Conservation (phyloP, 164 flowering plant species). For the Buxus sempervirens region DNA sequence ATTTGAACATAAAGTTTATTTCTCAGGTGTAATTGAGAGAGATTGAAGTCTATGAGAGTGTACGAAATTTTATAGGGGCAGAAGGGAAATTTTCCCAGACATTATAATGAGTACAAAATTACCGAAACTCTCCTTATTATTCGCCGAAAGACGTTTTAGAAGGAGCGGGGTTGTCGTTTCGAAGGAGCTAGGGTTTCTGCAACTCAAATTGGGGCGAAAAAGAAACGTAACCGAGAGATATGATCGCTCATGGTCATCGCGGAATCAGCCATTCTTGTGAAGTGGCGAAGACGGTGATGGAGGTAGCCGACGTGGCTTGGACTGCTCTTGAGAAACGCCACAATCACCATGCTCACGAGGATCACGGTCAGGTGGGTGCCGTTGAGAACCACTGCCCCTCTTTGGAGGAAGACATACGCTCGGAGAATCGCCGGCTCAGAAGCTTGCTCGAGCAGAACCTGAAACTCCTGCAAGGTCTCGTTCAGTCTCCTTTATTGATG, state of each 20-base stretch:
- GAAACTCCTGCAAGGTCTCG: slow-evolving; percentile 50
- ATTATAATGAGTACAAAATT: too few relatives aligned
- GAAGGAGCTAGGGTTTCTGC: background rate
- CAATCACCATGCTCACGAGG: slow-evolving; percentile 34
- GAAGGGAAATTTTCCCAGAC: too few relatives aligned
- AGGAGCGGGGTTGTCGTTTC: too few relatives aligned
- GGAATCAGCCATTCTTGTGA: slow-evolving; percentile 17
- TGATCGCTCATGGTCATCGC: slow-evolving; percentile 15
- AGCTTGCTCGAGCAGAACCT: slow-evolving; percentile 59
- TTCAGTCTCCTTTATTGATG: slow-evolving; percentile 38
- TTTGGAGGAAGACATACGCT: slow-evolving; percentile 18
- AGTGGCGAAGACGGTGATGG: slow-evolving; percentile 34
- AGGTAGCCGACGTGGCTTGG: slow-evolving; percentile 78
- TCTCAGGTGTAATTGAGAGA: too few relatives aligned
- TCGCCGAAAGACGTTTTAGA: too few relatives aligned
- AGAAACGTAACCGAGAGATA: background rate
- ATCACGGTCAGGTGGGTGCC: slow-evolving; percentile 8
- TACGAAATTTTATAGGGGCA: too few relatives aligned
- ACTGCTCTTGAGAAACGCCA: slow-evolving; percentile 60
- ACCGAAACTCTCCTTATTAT: too few relatives aligned
- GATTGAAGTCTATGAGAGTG: too few relatives aligned
- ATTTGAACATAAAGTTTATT: too few relatives aligned
- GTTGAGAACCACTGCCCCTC: background rate
- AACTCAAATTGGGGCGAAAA: background rate
- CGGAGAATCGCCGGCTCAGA: slow-evolving; percentile 62